Base-by-base conservation (phyloP, 306 rosid genomes). In the Argentina anserina region DNA sequence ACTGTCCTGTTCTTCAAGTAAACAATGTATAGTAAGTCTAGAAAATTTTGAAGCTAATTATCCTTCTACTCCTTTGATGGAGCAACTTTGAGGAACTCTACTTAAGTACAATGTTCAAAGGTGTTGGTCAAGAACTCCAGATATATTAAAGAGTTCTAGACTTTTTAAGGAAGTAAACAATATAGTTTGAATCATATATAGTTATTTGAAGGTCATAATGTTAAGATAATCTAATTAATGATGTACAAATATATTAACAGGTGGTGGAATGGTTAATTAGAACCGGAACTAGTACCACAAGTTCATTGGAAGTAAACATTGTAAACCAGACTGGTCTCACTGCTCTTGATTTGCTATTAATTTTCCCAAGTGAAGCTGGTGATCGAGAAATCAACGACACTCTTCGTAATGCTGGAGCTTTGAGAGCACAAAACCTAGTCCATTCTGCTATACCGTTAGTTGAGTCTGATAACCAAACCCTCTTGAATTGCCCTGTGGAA, bases 291-390 rank as follows among this genome's bases (percentile, higher is more conserved):
- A 64, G 11, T 5, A 21, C 49, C 60, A 8, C 45, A 12, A 28
- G 37, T 14, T 40, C 29, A 3, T 10, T 75, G 73, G 67, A 50
- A 5, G 40, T 71, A 39, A 55, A 80, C 62, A 50, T 23, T 12
- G 23, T 52, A 45, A 75, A 80, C 79, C 34, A 53, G 9, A 75
- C 58, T 26, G 33, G 56, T 55, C 74, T 80, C 13, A 70, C 70
- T 10, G 77, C 83, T 12, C 84, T 80, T 5, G 84, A 80, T 43
- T 7, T 75, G 52, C 74, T 70, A 23, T 68, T 15, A 13, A 18
- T 80, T 29, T 80, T 80, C 65, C 80, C 77, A 9, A 80, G 84
- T 34, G 69, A 75, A 58, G 80, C 84, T 1, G 80, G 84, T 1
- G 80, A 80, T 8, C 33, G 77, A 15, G 84, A 80, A 66, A 80